phyloP scores from a whole-genome alignment of 148 eudicot genomes.

The Pharnaceum exiguum region DNA sequence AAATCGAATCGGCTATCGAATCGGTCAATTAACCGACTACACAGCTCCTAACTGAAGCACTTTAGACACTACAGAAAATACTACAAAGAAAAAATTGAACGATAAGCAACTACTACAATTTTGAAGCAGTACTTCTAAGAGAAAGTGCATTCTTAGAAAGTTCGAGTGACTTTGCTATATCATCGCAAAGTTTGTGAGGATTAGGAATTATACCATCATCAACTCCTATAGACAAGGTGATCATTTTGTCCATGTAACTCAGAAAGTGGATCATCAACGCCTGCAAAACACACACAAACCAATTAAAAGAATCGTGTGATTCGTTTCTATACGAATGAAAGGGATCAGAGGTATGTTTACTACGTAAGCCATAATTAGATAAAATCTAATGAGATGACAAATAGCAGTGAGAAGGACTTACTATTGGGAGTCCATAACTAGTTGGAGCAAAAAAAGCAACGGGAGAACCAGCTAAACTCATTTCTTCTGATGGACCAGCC shows the following conservation, averaged over 20 bases:
- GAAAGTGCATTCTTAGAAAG: slow-evolving; percentile 34
- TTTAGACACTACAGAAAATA: too few species aligned
- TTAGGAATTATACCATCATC: slow-evolving; percentile 44
- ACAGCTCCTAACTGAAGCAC: too few species aligned
- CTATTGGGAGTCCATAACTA: slow-evolving; percentile 52
- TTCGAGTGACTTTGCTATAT: slow-evolving; percentile 38
- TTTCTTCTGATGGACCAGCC: slow-evolving; percentile 64
- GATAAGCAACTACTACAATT: too few species aligned
- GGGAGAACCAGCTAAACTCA: slow-evolving; percentile 54
- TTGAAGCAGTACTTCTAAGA: too few species aligned
- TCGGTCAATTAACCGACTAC: too few species aligned
- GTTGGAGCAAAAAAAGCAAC: slow-evolving; percentile 56
- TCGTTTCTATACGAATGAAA: neutral
- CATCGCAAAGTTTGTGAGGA: slow-evolving; percentile 49
- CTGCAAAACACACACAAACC: slow-evolving; percentile 23
- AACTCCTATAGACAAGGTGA: slow-evolving; percentile 35
- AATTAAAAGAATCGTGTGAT: neutral
- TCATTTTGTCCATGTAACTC: slow-evolving; percentile 51
- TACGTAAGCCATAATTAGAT: too few species aligned
- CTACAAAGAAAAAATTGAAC: too few species aligned
- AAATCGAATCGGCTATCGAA: too few species aligned
- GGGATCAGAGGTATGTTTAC: too few species aligned
- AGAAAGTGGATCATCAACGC: slow-evolving; percentile 49
- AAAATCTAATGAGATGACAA: too few species aligned
- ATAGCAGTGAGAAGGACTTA: slow-evolving; percentile 16